Percentiles rank a stretch among this genome's conserved stretches.
phyloP scores from a whole-genome alignment of 2,329 filamentous ascomycete species.

The Bipolaris oryzae region DNA sequence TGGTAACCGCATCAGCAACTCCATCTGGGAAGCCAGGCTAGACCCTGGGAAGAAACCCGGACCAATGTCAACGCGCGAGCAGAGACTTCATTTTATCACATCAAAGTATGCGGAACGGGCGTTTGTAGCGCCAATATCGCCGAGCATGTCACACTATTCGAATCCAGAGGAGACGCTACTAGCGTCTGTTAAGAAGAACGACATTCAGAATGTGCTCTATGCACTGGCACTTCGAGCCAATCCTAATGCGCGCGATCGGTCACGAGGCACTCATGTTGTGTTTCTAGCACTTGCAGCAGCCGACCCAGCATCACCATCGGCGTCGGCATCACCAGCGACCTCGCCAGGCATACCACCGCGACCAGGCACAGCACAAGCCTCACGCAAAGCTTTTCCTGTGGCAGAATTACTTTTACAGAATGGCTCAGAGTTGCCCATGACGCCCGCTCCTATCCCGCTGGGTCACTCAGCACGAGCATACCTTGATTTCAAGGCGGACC shows the following conservation, averaged over 20 bases:
- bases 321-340: conserved; percentile 52
- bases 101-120: conserved; percentile 87
- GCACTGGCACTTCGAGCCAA: conserved; percentile 85
- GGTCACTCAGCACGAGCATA: conserved; percentile 81
- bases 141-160: conserved; percentile 74
- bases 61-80: conserved; percentile 81
- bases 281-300: conserved; percentile 91
- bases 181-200: conserved; percentile 93
- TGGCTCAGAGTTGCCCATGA: conserved; percentile 81
- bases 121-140: conserved; percentile 78
- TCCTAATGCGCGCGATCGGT: conserved; percentile 78
- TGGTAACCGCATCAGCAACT: conserved; percentile 93
- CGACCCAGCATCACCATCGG: conserved; percentile 79
- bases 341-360: conserved; percentile 53
- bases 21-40: conserved; percentile 90
- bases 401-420: conserved; percentile 94
- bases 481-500: conserved; percentile 74
- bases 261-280: conserved; percentile 84
- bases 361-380: conserved; percentile 48
- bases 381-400: conserved; percentile 72
- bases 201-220: conserved; percentile 91
- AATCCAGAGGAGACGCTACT: conserved; percentile 87
- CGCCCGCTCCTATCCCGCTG: conserved; percentile 80
- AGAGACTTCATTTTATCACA: conserved; percentile 92
- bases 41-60: conserved; percentile 75